Percentiles rank a stretch among this genome's conserved stretches.
These are phyloP conservation scores for Leishmania martiniquensis DNA, from an alignment of 208 protist genomes.

Conservation along the genomic window DNA sequence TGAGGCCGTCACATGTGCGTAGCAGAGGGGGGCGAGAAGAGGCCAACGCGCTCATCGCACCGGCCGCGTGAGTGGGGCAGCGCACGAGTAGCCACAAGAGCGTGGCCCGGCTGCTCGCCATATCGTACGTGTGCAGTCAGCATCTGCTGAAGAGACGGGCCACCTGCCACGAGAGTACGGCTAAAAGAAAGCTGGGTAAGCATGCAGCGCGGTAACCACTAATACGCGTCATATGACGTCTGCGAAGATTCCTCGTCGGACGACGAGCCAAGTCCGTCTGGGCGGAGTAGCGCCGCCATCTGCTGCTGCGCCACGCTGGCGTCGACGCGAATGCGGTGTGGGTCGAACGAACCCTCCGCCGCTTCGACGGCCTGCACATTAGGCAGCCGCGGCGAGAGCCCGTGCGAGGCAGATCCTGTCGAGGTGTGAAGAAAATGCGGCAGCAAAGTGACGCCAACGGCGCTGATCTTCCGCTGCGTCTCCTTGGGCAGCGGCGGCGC, in stretches of 20 bases:
- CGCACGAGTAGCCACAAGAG: background rate
- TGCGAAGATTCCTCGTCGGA: background rate
- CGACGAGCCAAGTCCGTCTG: conserved; percentile 8
- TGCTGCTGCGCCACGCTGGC: conserved; percentile 8
- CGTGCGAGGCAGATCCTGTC: background rate
- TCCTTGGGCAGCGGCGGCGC: background rate
- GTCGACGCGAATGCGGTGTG: conserved; percentile 13
- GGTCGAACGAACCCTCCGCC: conserved; percentile 16
- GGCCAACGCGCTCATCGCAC: background rate
- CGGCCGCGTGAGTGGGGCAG: background rate
- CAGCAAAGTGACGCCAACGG: background rate
- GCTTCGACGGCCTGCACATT: background rate
- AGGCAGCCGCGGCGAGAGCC: background rate
- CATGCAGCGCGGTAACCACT: background rate
- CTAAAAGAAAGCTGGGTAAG: background rate
- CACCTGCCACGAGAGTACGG: background rate
- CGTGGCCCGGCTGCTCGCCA: background rate
- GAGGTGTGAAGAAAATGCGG: background rate
- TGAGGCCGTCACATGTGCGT: background rate
- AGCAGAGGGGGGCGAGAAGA: background rate
- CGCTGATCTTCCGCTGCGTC: background rate
- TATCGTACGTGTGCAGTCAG: background rate
- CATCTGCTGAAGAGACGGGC: background rate
- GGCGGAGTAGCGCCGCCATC: conserved; percentile 19
- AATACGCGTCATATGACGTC: conserved; percentile 24